phyloP scores from a whole-genome alignment of 2,329 filamentous ascomycete genomes.

The Paramyrothecium sp. region DNA sequence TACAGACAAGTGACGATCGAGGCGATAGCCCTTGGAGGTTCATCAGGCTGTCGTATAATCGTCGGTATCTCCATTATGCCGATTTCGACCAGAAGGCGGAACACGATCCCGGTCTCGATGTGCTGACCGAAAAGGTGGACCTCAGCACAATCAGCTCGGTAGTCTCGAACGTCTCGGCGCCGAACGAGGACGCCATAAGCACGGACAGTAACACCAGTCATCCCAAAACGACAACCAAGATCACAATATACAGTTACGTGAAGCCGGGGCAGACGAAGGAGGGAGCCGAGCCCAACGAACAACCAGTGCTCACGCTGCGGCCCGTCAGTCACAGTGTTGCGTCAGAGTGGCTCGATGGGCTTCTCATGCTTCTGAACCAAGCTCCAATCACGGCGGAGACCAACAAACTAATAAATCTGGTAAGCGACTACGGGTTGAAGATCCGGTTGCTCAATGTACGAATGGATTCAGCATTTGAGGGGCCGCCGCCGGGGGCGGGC shows the following conservation, averaged over 20 bases:
- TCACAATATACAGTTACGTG: conserved; percentile 80
- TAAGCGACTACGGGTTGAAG: conserved; percentile 88
- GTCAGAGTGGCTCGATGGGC: conserved; percentile 93
- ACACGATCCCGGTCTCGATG: conserved; percentile 69
- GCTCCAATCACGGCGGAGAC: conserved; percentile 97
- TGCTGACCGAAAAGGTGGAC: conserved; percentile 79
- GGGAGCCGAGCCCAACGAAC: conserved; percentile 48
- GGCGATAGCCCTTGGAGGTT: conserved; percentile 67
- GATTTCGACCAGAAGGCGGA: conserved; percentile 70
- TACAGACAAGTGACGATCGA: conserved; percentile 32
- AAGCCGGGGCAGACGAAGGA: conserved; percentile 34
- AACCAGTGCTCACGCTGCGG: conserved; percentile 77
- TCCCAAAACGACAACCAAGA: conserved; percentile 69
- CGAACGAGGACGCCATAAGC: conserved; percentile 48
- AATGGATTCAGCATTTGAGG: conserved; percentile 73
- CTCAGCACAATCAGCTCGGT: conserved; percentile 86
- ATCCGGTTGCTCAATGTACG: conserved; percentile 89
- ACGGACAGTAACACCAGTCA: conserved; percentile 38
- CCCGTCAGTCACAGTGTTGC: conserved; percentile 79
- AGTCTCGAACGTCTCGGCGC: conserved; percentile 83
- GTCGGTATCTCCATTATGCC: conserved; percentile 84
- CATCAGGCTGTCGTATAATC: conserved; percentile 85
- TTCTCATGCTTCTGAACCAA: conserved; percentile 93
- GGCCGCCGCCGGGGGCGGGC: conserved; percentile 66
- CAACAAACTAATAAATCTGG: conserved; percentile 80